These are phyloP conservation scores for Peronosclerospora sorghi DNA, from an alignment of 352 stramenopile genomes.

Conservation along the genomic window DNA sequence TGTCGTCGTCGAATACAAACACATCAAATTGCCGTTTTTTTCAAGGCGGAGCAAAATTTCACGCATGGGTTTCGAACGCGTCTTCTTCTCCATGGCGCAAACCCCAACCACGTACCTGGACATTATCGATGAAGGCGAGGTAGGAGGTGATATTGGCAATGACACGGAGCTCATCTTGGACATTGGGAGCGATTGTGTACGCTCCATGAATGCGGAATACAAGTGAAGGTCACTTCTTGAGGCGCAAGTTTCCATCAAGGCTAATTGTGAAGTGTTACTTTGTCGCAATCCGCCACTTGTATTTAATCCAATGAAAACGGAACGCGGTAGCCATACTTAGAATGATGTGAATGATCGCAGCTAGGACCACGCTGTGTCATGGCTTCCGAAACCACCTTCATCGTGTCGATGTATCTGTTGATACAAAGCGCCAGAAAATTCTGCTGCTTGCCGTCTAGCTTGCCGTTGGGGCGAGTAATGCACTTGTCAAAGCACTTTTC, in stretches of 20 bases:
- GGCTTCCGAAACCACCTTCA: too few relatives aligned
- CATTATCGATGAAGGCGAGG: constrained; percentile 12
- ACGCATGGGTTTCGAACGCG: constrained; percentile 92
- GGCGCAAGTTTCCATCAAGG: too few relatives aligned
- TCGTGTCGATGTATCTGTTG: too few relatives aligned
- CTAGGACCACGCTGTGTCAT: too few relatives aligned
- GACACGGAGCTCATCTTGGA: constrained; percentile 3
- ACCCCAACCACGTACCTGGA: constrained; percentile 89
- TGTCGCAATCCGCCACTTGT: too few relatives aligned
- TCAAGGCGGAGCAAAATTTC: constrained; percentile 91
- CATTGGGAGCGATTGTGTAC: constrained; percentile 17
- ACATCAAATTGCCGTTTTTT: constrained; percentile 93
- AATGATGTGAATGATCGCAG: background rate
- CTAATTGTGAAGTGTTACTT: background rate
- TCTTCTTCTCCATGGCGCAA: constrained; percentile 99
- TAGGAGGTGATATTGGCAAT: constrained; percentile 5
- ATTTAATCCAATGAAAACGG: too few relatives aligned
- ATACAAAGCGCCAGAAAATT: too few relatives aligned
- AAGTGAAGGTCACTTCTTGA: constrained; percentile 14
- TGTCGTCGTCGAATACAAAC: constrained; percentile 96
- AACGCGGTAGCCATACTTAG: constrained; percentile 1
- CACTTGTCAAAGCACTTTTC: too few relatives aligned
- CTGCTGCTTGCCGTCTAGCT: too few relatives aligned
- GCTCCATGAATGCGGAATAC: constrained; percentile 13
- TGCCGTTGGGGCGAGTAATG: too few relatives aligned